Base-by-base conservation (phyloP, 345 rosid species). In the Citrus glauca region DNA sequence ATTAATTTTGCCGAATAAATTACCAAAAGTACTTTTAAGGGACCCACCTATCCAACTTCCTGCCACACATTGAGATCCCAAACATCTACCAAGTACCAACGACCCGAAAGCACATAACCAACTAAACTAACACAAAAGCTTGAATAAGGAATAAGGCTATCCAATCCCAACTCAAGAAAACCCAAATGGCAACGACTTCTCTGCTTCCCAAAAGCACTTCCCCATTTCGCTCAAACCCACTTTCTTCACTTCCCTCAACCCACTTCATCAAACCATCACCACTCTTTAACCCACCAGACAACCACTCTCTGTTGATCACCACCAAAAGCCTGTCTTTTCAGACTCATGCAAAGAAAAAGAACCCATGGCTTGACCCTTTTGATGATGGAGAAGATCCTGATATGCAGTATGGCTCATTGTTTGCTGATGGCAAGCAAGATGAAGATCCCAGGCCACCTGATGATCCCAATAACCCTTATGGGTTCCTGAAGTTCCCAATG, bases 401-500 rank as follows among this genome's bases (percentile, higher is more conserved):
- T 14, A 77, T 82, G 88, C 97, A 92, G 42, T 95, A 89, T 69
- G 98, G 99, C 17, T 90, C 98, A 9, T 59, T 95, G 84, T 93
- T 85, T 65, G 82, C 83, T 2, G 97, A 93, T 76, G 97, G 98
- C 0, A 95, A 93, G 84, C 98, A 95, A 81, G 99, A 95, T 0
- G 99, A 95, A 78, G 98, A 93, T 74, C 90, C 93, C 2, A 77
- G 95, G 55, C 97, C 85, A 9, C 96, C 94, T 55, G 97, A 91
- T 68, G 85, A 89, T 85, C 97, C 96, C 9, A 83, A 87, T 65
- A 95, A 87, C 69, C 96, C 96, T 30, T 93, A 93, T 57, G 99
- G 97, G 3, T 95, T 93, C 90, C 89, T 93, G 81, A 95, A 95
- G 82, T 93, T 95, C 77, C 98, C 97, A 0, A 88, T 69, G 89